Evolutionary conservation across 352 stramenopile species (phyloP).

Genomic region (Globisporangium nodosum): DNA sequence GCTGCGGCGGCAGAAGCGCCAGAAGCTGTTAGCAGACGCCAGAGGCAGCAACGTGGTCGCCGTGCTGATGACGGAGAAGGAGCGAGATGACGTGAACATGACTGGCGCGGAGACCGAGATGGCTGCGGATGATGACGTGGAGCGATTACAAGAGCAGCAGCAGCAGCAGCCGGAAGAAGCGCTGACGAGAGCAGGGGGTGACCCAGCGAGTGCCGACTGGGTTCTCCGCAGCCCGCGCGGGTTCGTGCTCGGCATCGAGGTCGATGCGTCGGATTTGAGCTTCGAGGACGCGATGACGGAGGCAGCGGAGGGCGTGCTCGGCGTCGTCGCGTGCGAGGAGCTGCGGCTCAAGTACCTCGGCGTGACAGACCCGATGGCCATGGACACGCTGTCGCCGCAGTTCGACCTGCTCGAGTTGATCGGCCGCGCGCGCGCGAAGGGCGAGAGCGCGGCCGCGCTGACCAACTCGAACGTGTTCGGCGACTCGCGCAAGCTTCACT

Average conservation of each 20-base stretch:
- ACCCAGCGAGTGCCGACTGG: slow-evolving; percentile 38
- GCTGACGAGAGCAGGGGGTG: not conserved
- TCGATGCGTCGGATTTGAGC: slow-evolving; percentile 40
- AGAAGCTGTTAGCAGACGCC: slow-evolving; percentile 5
- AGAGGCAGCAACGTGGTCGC: not conserved
- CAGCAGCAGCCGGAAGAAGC: not conserved
- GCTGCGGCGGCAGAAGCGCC: slow-evolving; percentile 27
- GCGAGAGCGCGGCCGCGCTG: slow-evolving; percentile 56
- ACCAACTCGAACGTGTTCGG: slow-evolving; percentile 54
- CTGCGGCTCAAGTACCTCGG: slow-evolving; percentile 67
- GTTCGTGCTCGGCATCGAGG: slow-evolving; percentile 49
- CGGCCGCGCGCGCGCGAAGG: slow-evolving; percentile 43
- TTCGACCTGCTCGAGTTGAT: slow-evolving; percentile 82
- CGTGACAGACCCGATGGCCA: slow-evolving; percentile 37
- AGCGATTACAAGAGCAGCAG: slow-evolving; percentile 1
- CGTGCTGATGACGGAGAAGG: not conserved
- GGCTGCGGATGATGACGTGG: not conserved
- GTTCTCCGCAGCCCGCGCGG: slow-evolving; percentile 58
- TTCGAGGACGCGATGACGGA: slow-evolving; percentile 58
- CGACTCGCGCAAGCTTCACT: slow-evolving; percentile 72
- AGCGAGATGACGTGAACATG: not conserved
- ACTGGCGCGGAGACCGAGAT: not conserved
- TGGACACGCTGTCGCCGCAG: slow-evolving; percentile 60
- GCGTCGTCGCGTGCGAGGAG: slow-evolving; percentile 63
- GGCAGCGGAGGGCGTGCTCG: slow-evolving; percentile 41